These are phyloP conservation scores for Glycyrrhiza uralensis DNA, from an alignment of 306 rosid genomes.

Conservation along the genomic window DNA sequence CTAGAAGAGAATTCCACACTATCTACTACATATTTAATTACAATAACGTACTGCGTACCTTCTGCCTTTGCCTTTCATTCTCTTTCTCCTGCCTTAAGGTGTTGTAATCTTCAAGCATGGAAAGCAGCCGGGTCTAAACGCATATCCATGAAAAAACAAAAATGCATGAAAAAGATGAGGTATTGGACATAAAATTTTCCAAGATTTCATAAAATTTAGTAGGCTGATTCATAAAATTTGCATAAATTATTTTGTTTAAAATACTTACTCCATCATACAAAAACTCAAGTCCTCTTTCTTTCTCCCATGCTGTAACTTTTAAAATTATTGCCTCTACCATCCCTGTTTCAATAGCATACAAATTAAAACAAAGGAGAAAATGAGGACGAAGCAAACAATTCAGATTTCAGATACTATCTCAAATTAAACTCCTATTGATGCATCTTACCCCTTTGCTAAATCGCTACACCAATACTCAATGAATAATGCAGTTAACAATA, in stretches of 20 bases:
- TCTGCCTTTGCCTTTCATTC: constrained; percentile 59
- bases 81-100: constrained; percentile 64
- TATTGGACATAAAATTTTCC: background rate
- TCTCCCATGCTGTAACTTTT: constrained; percentile 69
- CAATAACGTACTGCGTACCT: constrained; percentile 32
- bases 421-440: background rate
- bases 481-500: background rate
- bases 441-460: background rate
- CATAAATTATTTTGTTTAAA: background rate
- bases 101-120: constrained; percentile 57
- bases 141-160: constrained; percentile 10
- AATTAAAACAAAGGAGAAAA: background rate
- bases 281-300: constrained; percentile 59
- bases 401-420: background rate
- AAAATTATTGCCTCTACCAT: constrained; percentile 59
- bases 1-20: constrained; percentile 15
- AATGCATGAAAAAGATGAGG: background rate
- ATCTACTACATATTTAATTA: constrained; percentile 22
- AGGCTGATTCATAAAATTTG: background rate
- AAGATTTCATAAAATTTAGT: background rate
- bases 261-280: constrained; percentile 64
- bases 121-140: constrained; percentile 49
- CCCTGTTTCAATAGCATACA: constrained; percentile 37
- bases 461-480: background rate
- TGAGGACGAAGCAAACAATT: background rate